phyloP scores from a whole-genome alignment of 2,329 filamentous ascomycete species.

The Drechslerella stenobrocha region DNA sequence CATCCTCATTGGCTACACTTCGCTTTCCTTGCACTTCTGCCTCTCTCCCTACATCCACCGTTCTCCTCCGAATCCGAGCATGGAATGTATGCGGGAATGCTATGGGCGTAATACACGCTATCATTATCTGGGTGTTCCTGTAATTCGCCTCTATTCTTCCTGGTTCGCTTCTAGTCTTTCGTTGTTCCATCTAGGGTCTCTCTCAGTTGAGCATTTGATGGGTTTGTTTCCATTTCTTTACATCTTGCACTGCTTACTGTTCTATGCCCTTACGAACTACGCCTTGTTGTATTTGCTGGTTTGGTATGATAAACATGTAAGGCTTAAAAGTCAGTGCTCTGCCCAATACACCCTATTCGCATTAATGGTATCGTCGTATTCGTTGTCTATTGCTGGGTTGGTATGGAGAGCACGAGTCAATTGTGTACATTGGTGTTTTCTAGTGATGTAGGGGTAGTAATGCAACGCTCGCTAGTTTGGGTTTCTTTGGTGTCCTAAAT shows the following conservation, averaged over 20 bases:
- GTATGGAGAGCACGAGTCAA: background rate
- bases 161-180: slow-evolving; percentile 8
- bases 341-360: background rate
- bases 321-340: slow-evolving; percentile 19
- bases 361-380: background rate
- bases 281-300: background rate
- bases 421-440: no score
- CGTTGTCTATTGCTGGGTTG: background rate
- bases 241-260: background rate
- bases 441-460: no score
- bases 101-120: background rate
- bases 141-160: slow-evolving; percentile 6
- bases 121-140: slow-evolving; percentile 31
- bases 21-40: slow-evolving; percentile 14
- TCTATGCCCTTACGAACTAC: slow-evolving; percentile 1
- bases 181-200: slow-evolving; percentile 36
- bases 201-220: slow-evolving; percentile 46
- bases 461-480: no score
- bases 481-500: no score
- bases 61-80: slow-evolving; percentile 2
- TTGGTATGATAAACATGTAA: slow-evolving; percentile 23
- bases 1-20: slow-evolving; percentile 23
- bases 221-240: slow-evolving; percentile 9
- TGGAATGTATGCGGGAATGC: slow-evolving; percentile 6
- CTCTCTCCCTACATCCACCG: slow-evolving; percentile 2